phyloP scores from a whole-genome alignment of 768 basidiomycete species.

The Suillus fuscotomentosus region DNA sequence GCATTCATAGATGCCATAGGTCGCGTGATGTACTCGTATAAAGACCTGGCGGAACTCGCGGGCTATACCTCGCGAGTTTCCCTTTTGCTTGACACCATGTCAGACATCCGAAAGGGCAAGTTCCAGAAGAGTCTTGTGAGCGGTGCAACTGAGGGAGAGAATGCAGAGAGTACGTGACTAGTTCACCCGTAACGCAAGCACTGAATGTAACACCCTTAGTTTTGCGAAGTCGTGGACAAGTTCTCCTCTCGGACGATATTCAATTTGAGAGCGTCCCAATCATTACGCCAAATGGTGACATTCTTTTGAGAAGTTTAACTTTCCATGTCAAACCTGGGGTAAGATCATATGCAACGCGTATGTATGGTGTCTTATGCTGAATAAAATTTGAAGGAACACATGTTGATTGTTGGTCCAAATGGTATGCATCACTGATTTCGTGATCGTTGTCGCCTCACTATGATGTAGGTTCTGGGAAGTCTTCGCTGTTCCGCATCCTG shows the following conservation, averaged over 20 bases:
- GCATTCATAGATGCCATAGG: slow-evolving; percentile 78
- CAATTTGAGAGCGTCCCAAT: slow-evolving; percentile 92
- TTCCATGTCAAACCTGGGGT: slow-evolving; percentile 91
- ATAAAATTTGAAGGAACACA: slow-evolving; percentile 61
- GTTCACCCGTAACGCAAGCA: slow-evolving; percentile 1
- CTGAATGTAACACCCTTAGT: slow-evolving; percentile 42
- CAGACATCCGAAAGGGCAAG: slow-evolving; percentile 77
- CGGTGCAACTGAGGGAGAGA: slow-evolving; percentile 69
- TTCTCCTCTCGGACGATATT: slow-evolving; percentile 87
- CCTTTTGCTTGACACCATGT: slow-evolving; percentile 86
- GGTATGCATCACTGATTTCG: slow-evolving; percentile 41
- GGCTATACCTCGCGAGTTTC: slow-evolving; percentile 94
- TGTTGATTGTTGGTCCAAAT: slow-evolving; percentile 93
- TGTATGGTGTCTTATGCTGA: background rate
- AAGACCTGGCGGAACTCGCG: slow-evolving; percentile 92
- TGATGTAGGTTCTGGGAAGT: slow-evolving; percentile 75
- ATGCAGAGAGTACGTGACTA: slow-evolving; percentile 61
- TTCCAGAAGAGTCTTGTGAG: slow-evolving; percentile 88
- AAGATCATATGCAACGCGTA: slow-evolving; percentile 2
- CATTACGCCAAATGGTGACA: slow-evolving; percentile 93
- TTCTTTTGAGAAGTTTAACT: slow-evolving; percentile 79
- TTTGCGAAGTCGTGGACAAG: slow-evolving; percentile 71
- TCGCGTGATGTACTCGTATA: slow-evolving; percentile 96
- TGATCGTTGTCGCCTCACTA: background rate
- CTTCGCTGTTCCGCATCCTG: slow-evolving; percentile 91